Evolutionary conservation across 2,329 filamentous ascomycete genomes (phyloP).

Genomic region (Atkinsonella hypoxylon): DNA sequence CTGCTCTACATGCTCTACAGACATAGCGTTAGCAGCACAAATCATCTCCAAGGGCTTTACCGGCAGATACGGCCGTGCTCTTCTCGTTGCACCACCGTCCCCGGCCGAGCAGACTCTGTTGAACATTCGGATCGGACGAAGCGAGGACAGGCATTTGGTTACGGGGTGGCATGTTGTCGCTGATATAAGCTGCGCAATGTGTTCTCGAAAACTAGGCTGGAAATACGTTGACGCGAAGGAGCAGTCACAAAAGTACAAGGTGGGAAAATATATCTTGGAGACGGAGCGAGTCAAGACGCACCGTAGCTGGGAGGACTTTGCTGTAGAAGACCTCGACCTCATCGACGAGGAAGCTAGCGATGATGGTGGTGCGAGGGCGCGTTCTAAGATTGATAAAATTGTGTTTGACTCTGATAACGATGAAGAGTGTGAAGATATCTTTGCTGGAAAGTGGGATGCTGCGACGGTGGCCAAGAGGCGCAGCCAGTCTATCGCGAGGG

Average conservation of each 20-base stretch:
- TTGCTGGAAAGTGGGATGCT: slow-evolving; percentile 49
- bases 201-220: slow-evolving; percentile 49
- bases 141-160: slow-evolving; percentile 44
- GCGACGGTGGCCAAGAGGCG: slow-evolving; percentile 36
- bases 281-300: slow-evolving; percentile 42
- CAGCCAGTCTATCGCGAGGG: slow-evolving; percentile 22
- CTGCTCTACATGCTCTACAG: slow-evolving; percentile 45
- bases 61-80: slow-evolving; percentile 52
- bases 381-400: slow-evolving; percentile 21
- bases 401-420: slow-evolving; percentile 53
- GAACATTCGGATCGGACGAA: slow-evolving; percentile 43
- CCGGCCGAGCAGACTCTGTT: slow-evolving; percentile 24
- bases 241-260: slow-evolving; percentile 49
- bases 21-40: slow-evolving; percentile 49
- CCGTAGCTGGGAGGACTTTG: slow-evolving; percentile 36
- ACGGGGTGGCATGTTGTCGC: slow-evolving; percentile 54
- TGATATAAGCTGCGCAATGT: slow-evolving; percentile 47
- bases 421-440: slow-evolving; percentile 56
- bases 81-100: slow-evolving; percentile 38
- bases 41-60: slow-evolving; percentile 56
- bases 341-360: slow-evolving; percentile 6
- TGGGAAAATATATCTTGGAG: slow-evolving; percentile 58
- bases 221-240: slow-evolving; percentile 56
- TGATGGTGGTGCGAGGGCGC: neutral
- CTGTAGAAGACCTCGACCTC: slow-evolving; percentile 7